Percentiles rank a stretch among this genome's conserved stretches.
Conservation (phyloP, 164 flowering plant species). For the Kalanchoe fedtschenkoi region DNA sequence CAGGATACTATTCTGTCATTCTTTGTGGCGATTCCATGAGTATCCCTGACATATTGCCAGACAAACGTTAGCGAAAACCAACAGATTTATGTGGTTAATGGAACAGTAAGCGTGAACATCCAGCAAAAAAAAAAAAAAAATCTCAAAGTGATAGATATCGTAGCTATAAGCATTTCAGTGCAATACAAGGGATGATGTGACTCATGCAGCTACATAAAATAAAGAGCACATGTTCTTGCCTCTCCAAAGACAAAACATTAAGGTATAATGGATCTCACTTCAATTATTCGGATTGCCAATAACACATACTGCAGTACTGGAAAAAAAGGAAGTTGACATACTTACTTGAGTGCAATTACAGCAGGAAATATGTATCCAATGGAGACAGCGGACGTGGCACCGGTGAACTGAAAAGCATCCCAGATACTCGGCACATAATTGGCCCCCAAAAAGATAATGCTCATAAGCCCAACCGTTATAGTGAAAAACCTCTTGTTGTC, state of each 20-base stretch:
- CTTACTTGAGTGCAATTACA: constrained; percentile 55
- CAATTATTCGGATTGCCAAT: not conserved
- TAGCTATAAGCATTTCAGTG: too few species aligned
- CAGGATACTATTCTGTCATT: constrained; percentile 44
- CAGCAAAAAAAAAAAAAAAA: too few species aligned
- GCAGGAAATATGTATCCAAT: constrained; percentile 77
- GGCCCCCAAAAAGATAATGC: constrained; percentile 51
- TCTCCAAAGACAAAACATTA: too few species aligned
- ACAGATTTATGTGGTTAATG: not conserved
- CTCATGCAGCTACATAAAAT: too few species aligned
- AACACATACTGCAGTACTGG: not conserved
- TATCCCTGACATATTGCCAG: constrained; percentile 34
- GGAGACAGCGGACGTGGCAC: constrained; percentile 59
- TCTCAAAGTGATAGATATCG: too few species aligned
- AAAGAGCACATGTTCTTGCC: too few species aligned
- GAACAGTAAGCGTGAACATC: not conserved
- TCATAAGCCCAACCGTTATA: constrained; percentile 41
- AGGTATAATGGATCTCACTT: not conserved
- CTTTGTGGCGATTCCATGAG: constrained; percentile 55
- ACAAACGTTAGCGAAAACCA: not conserved
- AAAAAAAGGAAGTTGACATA: not conserved
- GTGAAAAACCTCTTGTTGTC: constrained; percentile 41
- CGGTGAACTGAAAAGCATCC: constrained; percentile 79
- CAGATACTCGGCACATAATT: constrained; percentile 71
- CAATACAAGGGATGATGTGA: too few species aligned